Conservation (phyloP, 140 eudicot genomes). For the Senecio squalidus region DNA sequence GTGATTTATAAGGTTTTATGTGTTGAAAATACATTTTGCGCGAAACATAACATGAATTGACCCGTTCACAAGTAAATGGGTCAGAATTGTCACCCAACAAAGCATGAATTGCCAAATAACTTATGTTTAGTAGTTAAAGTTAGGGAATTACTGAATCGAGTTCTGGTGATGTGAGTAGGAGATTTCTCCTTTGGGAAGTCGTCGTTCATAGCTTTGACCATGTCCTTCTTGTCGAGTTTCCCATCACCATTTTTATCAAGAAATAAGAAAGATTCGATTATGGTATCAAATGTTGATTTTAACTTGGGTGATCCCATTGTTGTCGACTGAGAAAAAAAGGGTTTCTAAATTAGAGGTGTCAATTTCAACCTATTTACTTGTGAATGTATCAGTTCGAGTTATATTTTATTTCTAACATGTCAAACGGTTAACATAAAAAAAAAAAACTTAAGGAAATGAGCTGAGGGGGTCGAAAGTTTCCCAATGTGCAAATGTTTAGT, state of each 20-base stretch:
- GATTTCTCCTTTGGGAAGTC: constrained; percentile 40
- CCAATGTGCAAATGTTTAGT: too few species aligned
- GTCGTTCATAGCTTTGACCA: constrained; percentile 52
- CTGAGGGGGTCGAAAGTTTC: background rate
- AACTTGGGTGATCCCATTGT: constrained; percentile 38
- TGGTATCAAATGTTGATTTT: constrained; percentile 49
- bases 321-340: constrained; percentile 31
- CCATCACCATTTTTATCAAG: constrained; percentile 76
- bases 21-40: background rate
- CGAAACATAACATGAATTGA: background rate
- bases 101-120: background rate
- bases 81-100: too few species aligned
- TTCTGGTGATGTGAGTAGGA: constrained; percentile 40
- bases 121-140: background rate
- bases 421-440: background rate
- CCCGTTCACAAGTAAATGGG: too few species aligned
- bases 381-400: background rate
- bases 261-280: constrained; percentile 56
- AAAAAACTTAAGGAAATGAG: background rate
- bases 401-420: background rate
- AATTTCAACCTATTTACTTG: background rate
- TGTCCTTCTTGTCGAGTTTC: constrained; percentile 54
- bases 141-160: constrained; percentile 43
- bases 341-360: background rate
- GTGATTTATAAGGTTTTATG: background rate